phyloP scores from a whole-genome alignment of 164 flowering plant genomes.

The Euptelea pleiosperma region DNA sequence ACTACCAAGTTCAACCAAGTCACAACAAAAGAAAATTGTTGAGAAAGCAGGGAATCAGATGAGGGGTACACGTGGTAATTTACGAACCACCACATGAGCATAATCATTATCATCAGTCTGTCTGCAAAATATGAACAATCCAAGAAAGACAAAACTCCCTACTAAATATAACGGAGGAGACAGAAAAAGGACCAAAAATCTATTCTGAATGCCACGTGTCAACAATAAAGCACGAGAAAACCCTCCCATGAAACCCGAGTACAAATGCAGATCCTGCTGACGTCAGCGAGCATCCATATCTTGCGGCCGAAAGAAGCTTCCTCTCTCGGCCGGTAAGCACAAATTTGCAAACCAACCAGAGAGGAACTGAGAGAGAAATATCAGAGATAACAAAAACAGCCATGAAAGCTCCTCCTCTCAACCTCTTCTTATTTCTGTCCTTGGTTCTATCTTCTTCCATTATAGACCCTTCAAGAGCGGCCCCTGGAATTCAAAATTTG shows the following conservation, averaged over 20 bases:
- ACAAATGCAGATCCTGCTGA: slow-evolving; percentile 5
- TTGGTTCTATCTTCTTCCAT: background rate
- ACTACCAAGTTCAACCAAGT: too few relatives aligned
- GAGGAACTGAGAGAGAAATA: too few relatives aligned
- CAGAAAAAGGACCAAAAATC: too few relatives aligned
- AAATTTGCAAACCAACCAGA: background rate
- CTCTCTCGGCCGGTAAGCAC: slow-evolving; percentile 5
- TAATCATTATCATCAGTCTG: too few relatives aligned
- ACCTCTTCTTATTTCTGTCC: slow-evolving; percentile 1
- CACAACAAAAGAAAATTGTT: too few relatives aligned
- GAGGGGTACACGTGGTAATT: too few relatives aligned
- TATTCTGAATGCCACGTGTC: too few relatives aligned
- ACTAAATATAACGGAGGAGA: too few relatives aligned
- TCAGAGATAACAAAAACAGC: background rate
- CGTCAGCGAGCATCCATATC: slow-evolving; percentile 11
- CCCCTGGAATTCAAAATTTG: background rate
- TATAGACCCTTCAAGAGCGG: slow-evolving; percentile 3
- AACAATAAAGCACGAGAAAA: background rate
- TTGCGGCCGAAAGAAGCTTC: slow-evolving; percentile 9
- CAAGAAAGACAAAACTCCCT: too few relatives aligned
- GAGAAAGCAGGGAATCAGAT: too few relatives aligned
- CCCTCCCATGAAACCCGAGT: slow-evolving; percentile 2
- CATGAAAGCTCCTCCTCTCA: slow-evolving; percentile 4
- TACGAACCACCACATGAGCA: too few relatives aligned
- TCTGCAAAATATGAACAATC: too few relatives aligned